phyloP scores from a whole-genome alignment of 2,329 filamentous ascomycete genomes.

The Elsinoe fawcettii region DNA sequence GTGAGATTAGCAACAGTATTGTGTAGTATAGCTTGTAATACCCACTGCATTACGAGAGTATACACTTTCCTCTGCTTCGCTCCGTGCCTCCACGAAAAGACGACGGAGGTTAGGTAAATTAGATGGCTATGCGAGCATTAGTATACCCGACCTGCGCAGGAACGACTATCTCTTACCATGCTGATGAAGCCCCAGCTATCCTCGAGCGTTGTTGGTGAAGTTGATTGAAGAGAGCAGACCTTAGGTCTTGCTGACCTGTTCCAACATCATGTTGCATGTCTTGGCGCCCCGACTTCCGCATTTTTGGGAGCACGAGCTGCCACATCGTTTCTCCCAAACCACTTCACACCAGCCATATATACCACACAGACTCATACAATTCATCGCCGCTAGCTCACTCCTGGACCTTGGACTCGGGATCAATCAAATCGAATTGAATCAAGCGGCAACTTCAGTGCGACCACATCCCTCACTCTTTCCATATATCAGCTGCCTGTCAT shows the following conservation, averaged over 20 bases:
- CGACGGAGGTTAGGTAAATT: conserved; percentile 90
- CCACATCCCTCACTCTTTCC: not conserved
- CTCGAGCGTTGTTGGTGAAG: too few relatives aligned
- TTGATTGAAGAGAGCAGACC: not conserved
- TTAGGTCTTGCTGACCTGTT: not conserved
- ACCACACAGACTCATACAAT: not conserved
- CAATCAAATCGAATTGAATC: not conserved
- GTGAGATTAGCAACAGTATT: conserved; percentile 9
- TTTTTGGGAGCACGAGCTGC: not conserved
- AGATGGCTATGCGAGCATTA: conserved; percentile 43
- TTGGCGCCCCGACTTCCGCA: not conserved
- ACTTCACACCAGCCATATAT: not conserved
- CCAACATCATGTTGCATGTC: not conserved
- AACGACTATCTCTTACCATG: too few relatives aligned
- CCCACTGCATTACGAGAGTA: conserved; percentile 87
- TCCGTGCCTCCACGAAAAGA: conserved; percentile 88
- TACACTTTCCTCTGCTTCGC: conserved; percentile 86
- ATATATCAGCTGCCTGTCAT: not conserved
- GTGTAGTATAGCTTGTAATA: conserved; percentile 18
- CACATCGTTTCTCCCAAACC: not conserved
- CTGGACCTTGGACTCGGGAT: not conserved
- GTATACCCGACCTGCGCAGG: not conserved
- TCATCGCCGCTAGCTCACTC: not conserved
- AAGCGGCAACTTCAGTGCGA: too few relatives aligned
- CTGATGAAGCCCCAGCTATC: too few relatives aligned